These are phyloP conservation scores for Pilatotrama ljubarskyi DNA, from an alignment of 768 basidiomycete genomes.

Conservation along the genomic window DNA sequence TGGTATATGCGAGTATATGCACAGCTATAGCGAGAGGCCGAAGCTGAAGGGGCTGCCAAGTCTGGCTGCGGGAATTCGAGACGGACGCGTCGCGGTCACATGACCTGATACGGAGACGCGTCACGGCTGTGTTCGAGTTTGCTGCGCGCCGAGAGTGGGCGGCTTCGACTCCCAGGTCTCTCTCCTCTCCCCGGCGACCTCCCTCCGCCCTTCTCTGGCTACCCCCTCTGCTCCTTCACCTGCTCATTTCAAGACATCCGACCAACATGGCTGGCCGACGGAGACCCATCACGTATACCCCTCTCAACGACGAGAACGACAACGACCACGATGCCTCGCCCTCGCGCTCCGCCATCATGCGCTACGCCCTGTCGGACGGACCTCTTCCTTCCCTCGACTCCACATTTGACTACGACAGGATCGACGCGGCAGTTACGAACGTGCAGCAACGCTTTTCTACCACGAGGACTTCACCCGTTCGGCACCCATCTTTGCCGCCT, in stretches of 20 bases:
- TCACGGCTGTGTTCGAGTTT: neutral
- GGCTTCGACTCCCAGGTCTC: neutral
- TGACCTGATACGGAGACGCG: slow-evolving; percentile 1
- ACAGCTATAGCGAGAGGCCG: too few relatives aligned
- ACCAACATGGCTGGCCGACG: slow-evolving; percentile 15
- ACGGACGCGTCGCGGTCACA: neutral
- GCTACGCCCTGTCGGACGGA: slow-evolving; percentile 11
- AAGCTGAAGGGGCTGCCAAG: too few relatives aligned
- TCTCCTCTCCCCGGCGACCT: neutral
- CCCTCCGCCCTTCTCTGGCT: neutral
- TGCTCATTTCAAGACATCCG: neutral
- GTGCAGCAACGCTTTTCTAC: slow-evolving; percentile 15
- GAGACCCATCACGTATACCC: slow-evolving; percentile 17
- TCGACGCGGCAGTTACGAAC: slow-evolving; percentile 2
- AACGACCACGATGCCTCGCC: slow-evolving; percentile 8
- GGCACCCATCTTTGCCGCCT: slow-evolving; percentile 24
- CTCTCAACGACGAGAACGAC: slow-evolving; percentile 18
- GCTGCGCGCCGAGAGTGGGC: neutral
- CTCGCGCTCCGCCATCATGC: slow-evolving; percentile 18
- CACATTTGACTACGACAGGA: slow-evolving; percentile 8
- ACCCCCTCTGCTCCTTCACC: neutral
- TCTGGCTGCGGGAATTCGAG: neutral
- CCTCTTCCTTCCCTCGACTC: slow-evolving; percentile 6
- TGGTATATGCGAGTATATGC: too few relatives aligned
- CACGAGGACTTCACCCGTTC: slow-evolving; percentile 17